Base-by-base conservation (phyloP, 805 yeast species). In the Kurtzmaniella cleridarum region DNA sequence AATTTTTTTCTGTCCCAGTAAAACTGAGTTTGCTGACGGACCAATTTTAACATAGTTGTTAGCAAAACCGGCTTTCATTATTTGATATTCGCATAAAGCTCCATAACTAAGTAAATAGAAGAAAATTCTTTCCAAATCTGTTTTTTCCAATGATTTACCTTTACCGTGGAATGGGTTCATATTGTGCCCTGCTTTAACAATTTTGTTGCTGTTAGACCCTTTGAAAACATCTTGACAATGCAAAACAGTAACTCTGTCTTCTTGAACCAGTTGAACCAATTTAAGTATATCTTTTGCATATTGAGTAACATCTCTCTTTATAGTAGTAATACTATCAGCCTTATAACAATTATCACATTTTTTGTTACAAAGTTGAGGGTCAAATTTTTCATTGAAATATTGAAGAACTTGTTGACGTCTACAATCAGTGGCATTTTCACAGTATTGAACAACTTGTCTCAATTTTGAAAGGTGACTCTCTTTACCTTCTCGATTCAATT, bases 391-490 rank as follows among this genome's bases (percentile, higher is more conserved):
- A 59, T 87, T 86, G 64, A 93, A 93, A 54, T 90, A 93, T 37
- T 86, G 91, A 37, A 93, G 67, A 2, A 93, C 95, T 49, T 89
- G 90, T 50, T 80, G 77, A 45, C 98, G 73, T 40, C 98, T 76
- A 57, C 98, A 93, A 57, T 90, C 97, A 3, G 90, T 80, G 9
- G 74, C 71, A 57, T 93, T 91, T 45, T 90, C 96, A 62, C 98
- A 91, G 55, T 88, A 93, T 54, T 84, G 90, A 47, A 86, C 78
- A 11, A 93, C 96, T 47, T 87, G 88, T 39, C 85, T 73, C 46
- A 93, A 64, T 55, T 87, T 84, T 27, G 79, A 73, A 43, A 81
- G 60, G 59, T 91, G 96, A 46, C 81, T 83, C 47, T 86, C 93
- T 46, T 81, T 79, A 29, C 83, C 83, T 10, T 58, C 71, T 26